Conservation (phyloP, 2,329 filamentous ascomycete genomes). For the Diaporthe velutina region DNA sequence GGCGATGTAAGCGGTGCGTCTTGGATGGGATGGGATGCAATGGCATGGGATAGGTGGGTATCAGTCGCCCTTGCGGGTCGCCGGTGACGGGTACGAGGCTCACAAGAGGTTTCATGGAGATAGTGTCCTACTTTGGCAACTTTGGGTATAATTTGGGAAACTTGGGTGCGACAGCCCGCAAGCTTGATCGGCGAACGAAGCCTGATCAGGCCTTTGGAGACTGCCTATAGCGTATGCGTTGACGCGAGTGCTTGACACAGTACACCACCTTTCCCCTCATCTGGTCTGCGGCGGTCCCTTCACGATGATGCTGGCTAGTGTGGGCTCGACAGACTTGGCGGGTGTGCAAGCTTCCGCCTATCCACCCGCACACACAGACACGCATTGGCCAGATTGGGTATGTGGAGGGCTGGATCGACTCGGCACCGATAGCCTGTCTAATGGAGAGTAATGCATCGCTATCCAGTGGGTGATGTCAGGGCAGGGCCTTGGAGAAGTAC, state of each 20-base stretch:
- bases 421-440: neutral
- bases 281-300: neutral
- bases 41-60: neutral
- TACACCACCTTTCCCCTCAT: neutral
- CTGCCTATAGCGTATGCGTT: neutral
- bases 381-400: neutral
- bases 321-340: neutral
- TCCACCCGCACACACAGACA: neutral
- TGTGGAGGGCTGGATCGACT: neutral
- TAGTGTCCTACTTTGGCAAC: neutral
- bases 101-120: constrained; percentile 5
- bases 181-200: constrained; percentile 1
- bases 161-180: neutral
- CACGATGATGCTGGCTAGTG: constrained; percentile 25
- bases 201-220: neutral
- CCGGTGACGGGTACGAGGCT: neutral
- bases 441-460: neutral
- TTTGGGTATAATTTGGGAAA: constrained; percentile 11
- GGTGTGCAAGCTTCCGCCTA: constrained; percentile 2
- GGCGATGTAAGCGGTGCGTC: neutral
- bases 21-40: neutral
- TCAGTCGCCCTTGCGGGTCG: constrained; percentile 7
- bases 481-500: neutral
- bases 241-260: constrained; percentile 21
- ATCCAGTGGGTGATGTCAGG: constrained; percentile 11